Evolutionary conservation across 257 asterid genomes (phyloP), one percentile per base, ranked within the genome.

Genomic region (Nicotiana undulata): DNA sequence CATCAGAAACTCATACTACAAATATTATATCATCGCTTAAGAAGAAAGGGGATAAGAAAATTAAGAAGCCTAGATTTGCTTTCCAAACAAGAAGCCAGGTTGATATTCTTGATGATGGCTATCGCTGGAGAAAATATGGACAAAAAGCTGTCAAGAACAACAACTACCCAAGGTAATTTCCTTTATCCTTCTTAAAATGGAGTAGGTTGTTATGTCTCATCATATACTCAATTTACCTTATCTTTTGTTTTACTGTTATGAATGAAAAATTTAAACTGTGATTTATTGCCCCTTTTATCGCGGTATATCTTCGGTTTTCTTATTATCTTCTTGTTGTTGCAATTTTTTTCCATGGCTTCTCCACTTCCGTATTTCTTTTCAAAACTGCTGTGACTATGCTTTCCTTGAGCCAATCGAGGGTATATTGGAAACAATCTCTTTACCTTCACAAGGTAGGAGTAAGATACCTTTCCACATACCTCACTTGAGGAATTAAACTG

Each of bases 111-210:
- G 96, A 91, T 52, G 96, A 91, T 72, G 96, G 96, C 6, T 91
- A 89, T 82, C 88, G 93, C 0, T 91, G 95, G 95, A 86, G 96
- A 84, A 91, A 91, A 79, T 90, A 91, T 59, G 96, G 96, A 59
- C 96, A 90, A 46, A 91, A 91, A 81, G 86, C 89, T 4, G 96
- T 91, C 55, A 91, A 91, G 84, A 88, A 89, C 88, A 91, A 90
- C 88, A 82, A 81, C 22, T 90, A 88, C 53, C 94, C 96, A 4
- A 88, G 96, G 96, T 91, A 88, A 32, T 29, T 32, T 18, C 5
- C 16, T 6, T 49, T 59, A 59, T 4, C 8, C 55, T 49, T 49
- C 55, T 49, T 49, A 49, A 49, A 49, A 10, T 37, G 46, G 9
- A 40, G 49, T 12, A 4, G 9, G 18, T 24, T 28, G 16, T 22